phyloP scores from a whole-genome alignment of 1,284 basidiomycete species.

The Moesziomyces sp. region DNA sequence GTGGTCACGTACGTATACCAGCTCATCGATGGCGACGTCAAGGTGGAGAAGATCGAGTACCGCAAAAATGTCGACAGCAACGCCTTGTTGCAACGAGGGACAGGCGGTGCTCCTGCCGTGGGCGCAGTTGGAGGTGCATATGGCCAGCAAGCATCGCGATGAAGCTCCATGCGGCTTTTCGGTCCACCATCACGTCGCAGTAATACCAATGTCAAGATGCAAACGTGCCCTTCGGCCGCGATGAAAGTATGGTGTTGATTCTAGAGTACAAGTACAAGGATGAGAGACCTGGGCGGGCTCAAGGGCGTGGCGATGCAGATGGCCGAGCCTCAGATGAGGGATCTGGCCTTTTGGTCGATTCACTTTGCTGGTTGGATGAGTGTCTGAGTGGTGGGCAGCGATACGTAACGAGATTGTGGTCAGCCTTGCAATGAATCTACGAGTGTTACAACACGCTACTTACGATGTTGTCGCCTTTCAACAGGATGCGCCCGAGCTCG shows the following conservation, averaged over 20 bases:
- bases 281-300: neutral
- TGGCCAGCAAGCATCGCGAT: conserved; percentile 36
- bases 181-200: neutral
- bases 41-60: conserved; percentile 67
- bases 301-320: too few relatives aligned
- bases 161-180: neutral
- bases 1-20: conserved; percentile 67
- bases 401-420: neutral
- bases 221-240: neutral
- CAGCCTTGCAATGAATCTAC: neutral
- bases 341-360: neutral
- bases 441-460: conserved; percentile 8
- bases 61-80: conserved; percentile 54
- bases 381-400: conserved; percentile 32
- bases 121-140: conserved; percentile 25
- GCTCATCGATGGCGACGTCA: conserved; percentile 65
- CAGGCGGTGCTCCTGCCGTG: conserved; percentile 13
- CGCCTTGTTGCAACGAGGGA: conserved; percentile 33
- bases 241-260: neutral
- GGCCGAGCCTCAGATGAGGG: too few relatives aligned
- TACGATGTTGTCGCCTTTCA: conserved; percentile 65
- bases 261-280: conserved; percentile 30
- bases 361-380: conserved; percentile 59
- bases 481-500: conserved; percentile 59
- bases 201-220: neutral